A percentile compares a stretch with the other conserved stretches of the same genome.
phyloP scores from a whole-genome alignment of 768 basidiomycete species.

The Boletus huronensis region DNA sequence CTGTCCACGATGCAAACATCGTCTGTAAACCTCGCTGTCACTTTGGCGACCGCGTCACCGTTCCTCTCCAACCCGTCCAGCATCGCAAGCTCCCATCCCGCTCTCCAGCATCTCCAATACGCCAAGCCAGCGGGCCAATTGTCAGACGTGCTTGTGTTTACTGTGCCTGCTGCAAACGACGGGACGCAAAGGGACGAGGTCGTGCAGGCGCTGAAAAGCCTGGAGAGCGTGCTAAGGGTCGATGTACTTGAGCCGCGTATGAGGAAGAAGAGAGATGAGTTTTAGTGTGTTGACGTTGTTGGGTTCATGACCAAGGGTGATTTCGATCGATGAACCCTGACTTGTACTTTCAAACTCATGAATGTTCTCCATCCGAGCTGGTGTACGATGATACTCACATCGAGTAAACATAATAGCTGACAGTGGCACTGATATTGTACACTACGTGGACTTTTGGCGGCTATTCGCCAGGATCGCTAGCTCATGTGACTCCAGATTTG shows the following conservation, averaged over 20 bases:
- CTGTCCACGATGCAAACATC: slow-evolving; percentile 5
- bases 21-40: slow-evolving; percentile 27
- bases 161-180: slow-evolving; percentile 4
- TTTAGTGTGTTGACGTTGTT: slow-evolving; percentile 7
- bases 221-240: slow-evolving; percentile 22
- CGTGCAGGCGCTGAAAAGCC: slow-evolving; percentile 12
- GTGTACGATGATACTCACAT: neutral
- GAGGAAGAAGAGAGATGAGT: slow-evolving; percentile 27
- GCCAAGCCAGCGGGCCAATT: slow-evolving; percentile 20
- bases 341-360: neutral
- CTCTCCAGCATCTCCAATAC: slow-evolving; percentile 23
- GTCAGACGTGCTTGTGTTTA: slow-evolving; percentile 21
- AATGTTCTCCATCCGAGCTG: neutral
- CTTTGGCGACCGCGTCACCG: slow-evolving; percentile 24
- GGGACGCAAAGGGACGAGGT: slow-evolving; percentile 7
- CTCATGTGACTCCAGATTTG: neutral
- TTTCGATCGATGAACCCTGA: neutral
- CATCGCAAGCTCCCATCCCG: slow-evolving; percentile 19
- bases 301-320: neutral
- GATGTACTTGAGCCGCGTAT: slow-evolving; percentile 21
- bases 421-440: no score
- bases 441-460: neutral
- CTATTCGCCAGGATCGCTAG: neutral
- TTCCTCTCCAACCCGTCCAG: slow-evolving; percentile 23
- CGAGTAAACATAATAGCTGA: no score